These are phyloP conservation scores for Aquilaria yunnanensis DNA, from an alignment of 345 rosid species.

Conservation along the genomic window DNA sequence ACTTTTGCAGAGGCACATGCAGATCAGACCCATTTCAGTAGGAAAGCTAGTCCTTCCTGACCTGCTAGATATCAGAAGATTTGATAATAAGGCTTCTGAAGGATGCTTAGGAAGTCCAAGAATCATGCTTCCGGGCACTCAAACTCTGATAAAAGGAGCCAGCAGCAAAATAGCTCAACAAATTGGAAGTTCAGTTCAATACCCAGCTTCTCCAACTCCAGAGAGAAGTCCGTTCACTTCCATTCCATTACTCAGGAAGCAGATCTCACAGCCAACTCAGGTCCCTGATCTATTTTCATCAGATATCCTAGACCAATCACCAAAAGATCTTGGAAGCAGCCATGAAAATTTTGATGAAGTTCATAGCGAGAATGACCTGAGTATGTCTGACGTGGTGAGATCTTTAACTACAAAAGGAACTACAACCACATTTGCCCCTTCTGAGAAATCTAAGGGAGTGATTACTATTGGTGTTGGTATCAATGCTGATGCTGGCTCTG, in stretches of 20 bases:
- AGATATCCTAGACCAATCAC: conserved; percentile 26
- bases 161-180: conserved; percentile 23
- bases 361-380: conserved; percentile 24
- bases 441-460: conserved; percentile 21
- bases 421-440: conserved; percentile 20
- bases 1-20: conserved; percentile 52
- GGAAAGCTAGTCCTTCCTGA: conserved; percentile 54
- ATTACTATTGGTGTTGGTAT: conserved; percentile 19
- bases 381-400: conserved; percentile 17
- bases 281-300: conserved; percentile 43
- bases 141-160: conserved; percentile 35
- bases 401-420: conserved; percentile 25
- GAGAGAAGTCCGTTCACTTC: conserved; percentile 42
- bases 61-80: conserved; percentile 36
- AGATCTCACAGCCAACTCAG: conserved; percentile 23
- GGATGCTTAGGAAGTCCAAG: conserved; percentile 37
- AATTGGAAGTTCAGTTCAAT: conserved; percentile 23
- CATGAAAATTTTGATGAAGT: conserved; percentile 27
- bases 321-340: conserved; percentile 15
- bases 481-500: conserved; percentile 17
- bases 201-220: conserved; percentile 38
- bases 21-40: conserved; percentile 45
- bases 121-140: conserved; percentile 42
- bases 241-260: conserved; percentile 29
- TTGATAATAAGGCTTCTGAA: conserved; percentile 38